A percentile compares a stretch with the other conserved stretches of the same genome.
phyloP scores from a whole-genome alignment of 257 asterid genomes.

The Solanum pinnatisectum region DNA sequence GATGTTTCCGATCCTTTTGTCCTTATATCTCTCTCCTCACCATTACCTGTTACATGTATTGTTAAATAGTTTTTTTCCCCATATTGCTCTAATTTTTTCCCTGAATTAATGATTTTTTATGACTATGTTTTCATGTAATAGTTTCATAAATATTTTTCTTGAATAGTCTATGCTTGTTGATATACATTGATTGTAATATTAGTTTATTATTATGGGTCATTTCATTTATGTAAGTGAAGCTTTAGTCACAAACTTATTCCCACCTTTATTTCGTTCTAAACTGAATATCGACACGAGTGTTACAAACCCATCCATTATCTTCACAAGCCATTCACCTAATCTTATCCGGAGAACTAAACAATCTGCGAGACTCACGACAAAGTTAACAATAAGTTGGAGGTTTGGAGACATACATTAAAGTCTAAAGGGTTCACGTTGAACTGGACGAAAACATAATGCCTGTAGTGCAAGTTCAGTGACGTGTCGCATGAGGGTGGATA shows the following conservation, averaged over 20 bases:
- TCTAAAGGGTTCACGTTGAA: background rate
- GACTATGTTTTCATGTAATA: background rate
- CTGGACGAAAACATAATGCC: background rate
- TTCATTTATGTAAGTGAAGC: background rate
- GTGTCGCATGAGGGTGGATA: background rate
- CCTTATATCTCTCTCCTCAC: background rate
- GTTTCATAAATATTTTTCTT: background rate
- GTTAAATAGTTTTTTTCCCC: background rate
- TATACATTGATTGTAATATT: background rate
- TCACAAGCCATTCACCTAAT: background rate
- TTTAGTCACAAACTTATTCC: background rate
- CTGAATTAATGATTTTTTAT: background rate
- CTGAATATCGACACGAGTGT: background rate
- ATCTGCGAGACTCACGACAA: background rate
- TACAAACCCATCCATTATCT: background rate
- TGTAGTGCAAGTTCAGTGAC: background rate
- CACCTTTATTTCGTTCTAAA: background rate
- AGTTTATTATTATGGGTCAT: background rate
- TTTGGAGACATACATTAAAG: background rate
- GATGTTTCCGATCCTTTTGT: background rate
- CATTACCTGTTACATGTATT: background rate
- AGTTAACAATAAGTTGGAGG: background rate
- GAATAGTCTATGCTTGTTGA: background rate
- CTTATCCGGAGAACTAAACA: background rate
- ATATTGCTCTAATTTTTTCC: background rate